A percentile compares a stretch with the other conserved stretches of the same genome.
Conservation (phyloP, 2,329 filamentous ascomycete genomes). For the Tympanopsis confertula region DNA sequence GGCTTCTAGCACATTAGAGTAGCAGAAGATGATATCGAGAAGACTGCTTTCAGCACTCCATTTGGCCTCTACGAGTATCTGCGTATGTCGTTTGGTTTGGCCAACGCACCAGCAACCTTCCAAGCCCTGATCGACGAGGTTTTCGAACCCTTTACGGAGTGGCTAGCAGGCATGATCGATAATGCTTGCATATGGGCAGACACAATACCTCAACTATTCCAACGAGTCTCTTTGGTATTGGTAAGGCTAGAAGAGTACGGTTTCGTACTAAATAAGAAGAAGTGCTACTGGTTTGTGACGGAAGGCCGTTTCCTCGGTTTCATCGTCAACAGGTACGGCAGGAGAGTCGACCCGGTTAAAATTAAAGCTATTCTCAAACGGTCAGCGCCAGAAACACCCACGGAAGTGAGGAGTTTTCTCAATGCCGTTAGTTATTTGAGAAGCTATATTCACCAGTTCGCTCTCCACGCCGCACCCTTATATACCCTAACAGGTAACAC, state of each 20-base stretch:
- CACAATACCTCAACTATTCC: neutral
- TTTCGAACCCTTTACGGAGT: neutral
- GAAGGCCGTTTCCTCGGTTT: neutral
- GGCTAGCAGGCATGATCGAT: neutral
- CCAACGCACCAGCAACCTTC: slow-evolving; percentile 5
- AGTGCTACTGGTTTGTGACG: neutral
- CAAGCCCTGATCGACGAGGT: slow-evolving; percentile 7
- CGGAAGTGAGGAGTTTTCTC: no score
- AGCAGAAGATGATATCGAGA: slow-evolving; percentile 12
- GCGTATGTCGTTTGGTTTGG: slow-evolving; percentile 15
- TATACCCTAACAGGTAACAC: no score
- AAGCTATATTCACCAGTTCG: no score
- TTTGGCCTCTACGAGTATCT: slow-evolving; percentile 15
- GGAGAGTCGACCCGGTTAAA: neutral
- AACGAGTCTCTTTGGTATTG: neutral
- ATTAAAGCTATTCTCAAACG: neutral
- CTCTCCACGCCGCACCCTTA: no score
- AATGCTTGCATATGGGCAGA: neutral
- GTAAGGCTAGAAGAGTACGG: neutral
- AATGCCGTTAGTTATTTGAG: no score
- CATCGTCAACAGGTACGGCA: neutral
- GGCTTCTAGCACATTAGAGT: slow-evolving; percentile 8
- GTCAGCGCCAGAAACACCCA: no score
- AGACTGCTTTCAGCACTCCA: slow-evolving; percentile 15
- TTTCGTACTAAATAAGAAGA: neutral